Base-by-base conservation (phyloP, 2,329 filamentous ascomycete species). In the Thermothelomyces thermophilus region DNA sequence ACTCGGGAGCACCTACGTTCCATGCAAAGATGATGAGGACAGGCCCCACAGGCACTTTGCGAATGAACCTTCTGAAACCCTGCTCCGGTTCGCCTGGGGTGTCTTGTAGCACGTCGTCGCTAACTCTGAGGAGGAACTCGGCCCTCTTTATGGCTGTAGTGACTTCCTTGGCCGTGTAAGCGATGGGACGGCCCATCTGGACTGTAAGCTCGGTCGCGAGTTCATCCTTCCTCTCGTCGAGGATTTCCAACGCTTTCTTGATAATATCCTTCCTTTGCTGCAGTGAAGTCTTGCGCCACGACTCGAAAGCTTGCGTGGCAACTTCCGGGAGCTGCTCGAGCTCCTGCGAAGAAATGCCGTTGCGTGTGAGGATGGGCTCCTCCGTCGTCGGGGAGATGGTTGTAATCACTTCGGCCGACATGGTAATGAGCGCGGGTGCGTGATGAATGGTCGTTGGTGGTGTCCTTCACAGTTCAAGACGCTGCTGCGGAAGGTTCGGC, bases 151-250 rank as follows among this genome's bases (percentile, higher is more conserved):
- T 79, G 7, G 90, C 90, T 14, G 91, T 97, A 26, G 80, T 72
- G 58, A 97, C 77, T 72, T 97, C 91, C 59, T 83, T 89, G 41
- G 78, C 83, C 0, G 87, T 87, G 67, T 91, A 96, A 33, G 86
- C 79, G 62, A 96, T 95, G 30, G 91, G 91, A 17, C 91, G 79
- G 36, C 91, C 91, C 90, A 97, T 97, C 72, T 97, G 90, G 65
- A 88, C 84, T 0, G 90, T 96, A 52, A 97, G 72, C 66, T 96
- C 90, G 58, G 81, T 77, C 5, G 86, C 90, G 30, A 97, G 75
- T 55, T 83, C 86, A 81, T 93, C 85, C 67, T 90, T 79, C 65
- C 82, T 83, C 43, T 82, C 77, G 14, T 72, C 69, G 24, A 97
- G 74, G 4, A 87, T 69, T 55, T 83, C 77, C 39, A 97, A 71